These are phyloP conservation scores for Citeromyces nyonsensis DNA, from an alignment of 805 yeast genomes.

Conservation along the genomic window DNA sequence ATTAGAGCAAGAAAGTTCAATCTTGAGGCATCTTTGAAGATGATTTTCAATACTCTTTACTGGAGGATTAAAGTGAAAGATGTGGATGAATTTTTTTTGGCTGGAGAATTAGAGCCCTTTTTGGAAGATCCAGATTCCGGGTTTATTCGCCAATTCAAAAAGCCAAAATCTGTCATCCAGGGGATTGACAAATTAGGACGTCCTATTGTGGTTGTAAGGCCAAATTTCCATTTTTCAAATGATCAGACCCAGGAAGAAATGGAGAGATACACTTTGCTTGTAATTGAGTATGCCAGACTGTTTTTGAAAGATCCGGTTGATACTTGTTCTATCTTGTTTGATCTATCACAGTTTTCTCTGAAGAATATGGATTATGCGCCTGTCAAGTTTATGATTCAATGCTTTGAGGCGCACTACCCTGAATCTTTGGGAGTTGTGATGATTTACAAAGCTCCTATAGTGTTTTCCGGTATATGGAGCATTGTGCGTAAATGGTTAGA, in stretches of 20 bases:
- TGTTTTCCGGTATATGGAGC: constrained; percentile 89
- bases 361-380: constrained; percentile 89
- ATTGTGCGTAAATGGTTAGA: constrained; percentile 89
- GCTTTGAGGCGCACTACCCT: constrained; percentile 94
- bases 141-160: constrained; percentile 36
- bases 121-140: constrained; percentile 25
- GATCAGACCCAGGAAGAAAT: constrained; percentile 60
- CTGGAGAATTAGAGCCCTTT: constrained; percentile 57
- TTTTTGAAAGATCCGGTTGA: constrained; percentile 63
- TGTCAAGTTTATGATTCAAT: constrained; percentile 75
- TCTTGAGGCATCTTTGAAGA: constrained; percentile 45
- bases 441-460: constrained; percentile 94
- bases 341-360: constrained; percentile 72
- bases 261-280: constrained; percentile 56
- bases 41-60: constrained; percentile 57
- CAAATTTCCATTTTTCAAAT: constrained; percentile 54
- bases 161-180: constrained; percentile 57
- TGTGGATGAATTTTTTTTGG: constrained; percentile 44
- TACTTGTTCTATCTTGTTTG: constrained; percentile 74
- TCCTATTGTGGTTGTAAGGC: constrained; percentile 74
- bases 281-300: constrained; percentile 74
- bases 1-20: constrained; percentile 83
- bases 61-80: constrained; percentile 59
- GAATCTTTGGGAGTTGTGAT: constrained; percentile 77
- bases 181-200: constrained; percentile 64